phyloP scores from a whole-genome alignment of 2,329 filamentous ascomycete species.

The Penicillium sp. region DNA sequence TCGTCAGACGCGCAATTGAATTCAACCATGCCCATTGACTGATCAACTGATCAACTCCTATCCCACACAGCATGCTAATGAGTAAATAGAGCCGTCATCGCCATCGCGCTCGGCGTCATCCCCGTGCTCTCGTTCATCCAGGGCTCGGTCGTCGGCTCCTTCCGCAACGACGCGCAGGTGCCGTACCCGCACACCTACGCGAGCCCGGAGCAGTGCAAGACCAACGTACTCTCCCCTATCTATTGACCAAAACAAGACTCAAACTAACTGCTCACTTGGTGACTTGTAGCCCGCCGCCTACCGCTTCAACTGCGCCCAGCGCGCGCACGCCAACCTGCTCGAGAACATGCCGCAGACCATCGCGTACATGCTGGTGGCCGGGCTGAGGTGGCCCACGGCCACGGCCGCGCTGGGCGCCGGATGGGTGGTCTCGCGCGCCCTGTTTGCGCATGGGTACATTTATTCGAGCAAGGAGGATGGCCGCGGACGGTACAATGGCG shows the following conservation, averaged over 20 bases:
- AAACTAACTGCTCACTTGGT: no score
- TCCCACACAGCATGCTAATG: background rate
- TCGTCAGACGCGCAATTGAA: no score
- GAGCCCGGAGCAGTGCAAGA: slow-evolving; percentile 50
- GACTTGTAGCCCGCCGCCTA: slow-evolving; percentile 36
- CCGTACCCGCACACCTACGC: slow-evolving; percentile 59
- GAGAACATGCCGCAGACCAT: slow-evolving; percentile 55
- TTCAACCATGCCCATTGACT: no score
- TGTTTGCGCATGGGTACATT: slow-evolving; percentile 50
- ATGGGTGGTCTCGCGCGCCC: slow-evolving; percentile 49
- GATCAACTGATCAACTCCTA: no score
- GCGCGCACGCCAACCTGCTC: slow-evolving; percentile 57
- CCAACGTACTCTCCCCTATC: slow-evolving; percentile 30
- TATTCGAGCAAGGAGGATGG: slow-evolving; percentile 37
- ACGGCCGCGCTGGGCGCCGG: slow-evolving; percentile 43
- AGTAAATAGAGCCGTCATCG: slow-evolving; percentile 56
- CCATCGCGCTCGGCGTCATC: slow-evolving; percentile 52
- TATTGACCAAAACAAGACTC: no score
- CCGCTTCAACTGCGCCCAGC: slow-evolving; percentile 52
- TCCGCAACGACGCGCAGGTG: slow-evolving; percentile 52
- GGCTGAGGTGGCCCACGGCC: slow-evolving; percentile 50
- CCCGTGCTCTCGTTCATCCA: slow-evolving; percentile 52
- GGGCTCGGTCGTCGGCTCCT: slow-evolving; percentile 40
- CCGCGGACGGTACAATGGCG: slow-evolving; percentile 33
- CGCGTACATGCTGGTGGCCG: slow-evolving; percentile 51